phyloP scores from a whole-genome alignment of 306 rosid genomes.

The Macrotyloma uniflorum region DNA sequence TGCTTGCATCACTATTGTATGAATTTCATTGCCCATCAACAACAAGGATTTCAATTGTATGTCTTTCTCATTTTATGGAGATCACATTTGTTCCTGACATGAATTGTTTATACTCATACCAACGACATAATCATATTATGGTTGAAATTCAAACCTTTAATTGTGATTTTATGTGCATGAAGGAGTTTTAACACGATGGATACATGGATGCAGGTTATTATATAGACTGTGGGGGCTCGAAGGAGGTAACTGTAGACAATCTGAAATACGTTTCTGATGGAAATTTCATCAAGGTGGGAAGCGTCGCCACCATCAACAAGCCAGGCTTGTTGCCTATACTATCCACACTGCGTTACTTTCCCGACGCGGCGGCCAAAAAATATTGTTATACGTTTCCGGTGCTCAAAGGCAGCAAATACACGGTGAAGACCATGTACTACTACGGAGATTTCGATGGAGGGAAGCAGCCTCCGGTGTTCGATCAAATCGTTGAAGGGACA shows the following conservation, averaged over 20 bases:
- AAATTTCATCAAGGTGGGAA: constrained; percentile 61
- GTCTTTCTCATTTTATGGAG: no score
- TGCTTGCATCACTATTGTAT: neutral
- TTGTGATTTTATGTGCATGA: neutral
- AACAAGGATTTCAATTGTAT: no score
- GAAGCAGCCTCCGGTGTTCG: constrained; percentile 77
- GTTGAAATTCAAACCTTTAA: no score
- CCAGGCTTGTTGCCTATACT: constrained; percentile 58
- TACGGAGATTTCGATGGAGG: constrained; percentile 83
- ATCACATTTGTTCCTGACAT: no score
- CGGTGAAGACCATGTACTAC: constrained; percentile 66
- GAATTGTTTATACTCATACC: no score
- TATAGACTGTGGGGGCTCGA: constrained; percentile 62
- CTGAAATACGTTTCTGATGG: constrained; percentile 60
- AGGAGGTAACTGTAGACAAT: constrained; percentile 41
- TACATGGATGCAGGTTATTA: constrained; percentile 59
- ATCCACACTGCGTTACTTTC: constrained; percentile 72
- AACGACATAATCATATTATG: no score
- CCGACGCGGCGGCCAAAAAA: constrained; percentile 60
- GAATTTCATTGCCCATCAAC: neutral
- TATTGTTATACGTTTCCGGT: constrained; percentile 72
- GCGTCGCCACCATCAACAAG: constrained; percentile 34
- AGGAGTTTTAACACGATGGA: constrained; percentile 1
- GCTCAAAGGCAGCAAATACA: constrained; percentile 56
- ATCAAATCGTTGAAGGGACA: constrained; percentile 87